Percentiles rank a stretch among this genome's conserved stretches.
phyloP scores from a whole-genome alignment of 495 filamentous ascomycete genomes.

The Podospora comata region DNA sequence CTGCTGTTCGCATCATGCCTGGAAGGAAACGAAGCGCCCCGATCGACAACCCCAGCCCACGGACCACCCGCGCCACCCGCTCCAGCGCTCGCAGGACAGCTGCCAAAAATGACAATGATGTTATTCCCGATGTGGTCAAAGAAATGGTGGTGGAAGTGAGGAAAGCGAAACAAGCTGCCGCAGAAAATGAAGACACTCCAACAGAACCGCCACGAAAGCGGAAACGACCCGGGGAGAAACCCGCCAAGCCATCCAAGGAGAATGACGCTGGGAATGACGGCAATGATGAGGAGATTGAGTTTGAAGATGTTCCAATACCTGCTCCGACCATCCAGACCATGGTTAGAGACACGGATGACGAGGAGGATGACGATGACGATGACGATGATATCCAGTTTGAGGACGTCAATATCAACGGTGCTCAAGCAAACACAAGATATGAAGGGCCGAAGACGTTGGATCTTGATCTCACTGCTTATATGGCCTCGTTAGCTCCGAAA shows the following conservation, averaged over 20 bases:
- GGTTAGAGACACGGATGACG: slow-evolving; percentile 30
- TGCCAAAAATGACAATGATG: slow-evolving; percentile 2
- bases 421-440: slow-evolving; percentile 18
- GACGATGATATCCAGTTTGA: slow-evolving; percentile 33
- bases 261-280: slow-evolving; percentile 27
- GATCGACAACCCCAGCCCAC: slow-evolving; percentile 1
- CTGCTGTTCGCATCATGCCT: not conserved
- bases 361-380: slow-evolving; percentile 40
- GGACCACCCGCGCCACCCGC: not conserved
- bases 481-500: slow-evolving; percentile 36
- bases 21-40: slow-evolving; percentile 8
- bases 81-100: not conserved
- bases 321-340: slow-evolving; percentile 31
- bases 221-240: slow-evolving; percentile 42
- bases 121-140: slow-evolving; percentile 15
- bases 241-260: slow-evolving; percentile 14
- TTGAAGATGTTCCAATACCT: slow-evolving; percentile 39
- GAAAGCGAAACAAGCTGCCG: not conserved
- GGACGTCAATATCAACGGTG: slow-evolving; percentile 35
- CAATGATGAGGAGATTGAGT: slow-evolving; percentile 34
- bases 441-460: slow-evolving; percentile 55
- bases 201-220: slow-evolving; percentile 39
- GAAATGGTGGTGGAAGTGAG: slow-evolving; percentile 19
- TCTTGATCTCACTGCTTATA: slow-evolving; percentile 49
- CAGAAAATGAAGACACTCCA: not conserved